Percentiles rank a stretch among this genome's conserved stretches.
Evolutionary conservation across 2,329 filamentous ascomycete genomes (phyloP).

Genomic region (Sclerotinia sclerotiorum): DNA sequence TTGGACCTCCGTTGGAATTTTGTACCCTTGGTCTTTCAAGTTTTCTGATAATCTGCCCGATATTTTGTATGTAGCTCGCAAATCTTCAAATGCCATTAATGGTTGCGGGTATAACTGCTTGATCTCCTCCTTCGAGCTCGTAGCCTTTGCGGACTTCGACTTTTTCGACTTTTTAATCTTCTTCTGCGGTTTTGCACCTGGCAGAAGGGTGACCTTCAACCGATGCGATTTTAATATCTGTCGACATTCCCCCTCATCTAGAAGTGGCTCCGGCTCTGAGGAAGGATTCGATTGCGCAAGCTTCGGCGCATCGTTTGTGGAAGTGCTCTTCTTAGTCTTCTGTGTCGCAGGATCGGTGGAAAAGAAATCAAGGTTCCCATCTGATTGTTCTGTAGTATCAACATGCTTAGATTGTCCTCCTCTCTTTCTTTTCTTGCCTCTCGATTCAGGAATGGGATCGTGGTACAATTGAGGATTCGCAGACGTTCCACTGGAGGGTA

Average conservation of each 20-base stretch:
- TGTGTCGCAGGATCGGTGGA: constrained; percentile 46
- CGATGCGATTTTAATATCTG: constrained; percentile 76
- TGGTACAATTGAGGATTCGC: constrained; percentile 70
- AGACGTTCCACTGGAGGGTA: constrained; percentile 64
- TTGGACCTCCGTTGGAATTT: constrained; percentile 89
- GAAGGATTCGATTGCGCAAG: constrained; percentile 20
- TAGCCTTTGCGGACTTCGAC: constrained; percentile 53
- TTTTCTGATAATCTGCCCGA: constrained; percentile 74
- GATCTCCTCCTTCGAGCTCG: constrained; percentile 48
- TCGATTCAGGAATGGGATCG: constrained; percentile 48
- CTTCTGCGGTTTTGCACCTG: constrained; percentile 47
- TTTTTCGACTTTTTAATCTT: constrained; percentile 51
- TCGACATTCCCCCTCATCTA: constrained; percentile 71
- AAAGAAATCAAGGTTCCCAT: constrained; percentile 55
- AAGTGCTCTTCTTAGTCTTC: constrained; percentile 31
- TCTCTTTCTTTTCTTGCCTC: constrained; percentile 58
- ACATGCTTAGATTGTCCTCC: constrained; percentile 41
- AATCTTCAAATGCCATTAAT: constrained; percentile 71
- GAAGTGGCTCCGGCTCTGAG: constrained; percentile 34
- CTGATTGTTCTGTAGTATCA: constrained; percentile 41
- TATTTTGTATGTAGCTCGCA: constrained; percentile 71
- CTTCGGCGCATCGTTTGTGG: constrained; percentile 26
- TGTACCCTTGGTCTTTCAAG: constrained; percentile 79
- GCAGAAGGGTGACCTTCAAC: constrained; percentile 79
- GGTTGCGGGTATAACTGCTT: constrained; percentile 76